These are phyloP conservation scores for Penicillium verhagenii DNA, from an alignment of 495 filamentous ascomycete species.

Conservation along the genomic window DNA sequence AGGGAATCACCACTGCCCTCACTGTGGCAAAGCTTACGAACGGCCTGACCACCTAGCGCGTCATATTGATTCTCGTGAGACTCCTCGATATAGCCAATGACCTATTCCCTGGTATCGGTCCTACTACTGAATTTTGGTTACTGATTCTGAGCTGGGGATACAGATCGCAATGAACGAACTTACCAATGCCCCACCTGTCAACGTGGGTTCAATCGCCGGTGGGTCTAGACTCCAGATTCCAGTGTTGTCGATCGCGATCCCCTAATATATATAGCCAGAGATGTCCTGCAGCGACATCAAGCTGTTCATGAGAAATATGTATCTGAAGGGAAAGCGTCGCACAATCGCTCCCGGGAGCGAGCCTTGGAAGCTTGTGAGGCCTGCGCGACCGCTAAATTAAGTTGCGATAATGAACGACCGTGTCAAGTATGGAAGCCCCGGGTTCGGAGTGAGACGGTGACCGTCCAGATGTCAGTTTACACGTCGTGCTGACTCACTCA, in stretches of 20 bases:
- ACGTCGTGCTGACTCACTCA: not conserved
- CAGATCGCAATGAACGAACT: constrained; percentile 22
- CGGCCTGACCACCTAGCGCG: constrained; percentile 30
- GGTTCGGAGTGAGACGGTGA: too few relatives aligned
- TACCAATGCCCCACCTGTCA: constrained; percentile 24
- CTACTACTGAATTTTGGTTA: too few relatives aligned
- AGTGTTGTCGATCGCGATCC: not conserved
- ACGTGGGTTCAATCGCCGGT: constrained; percentile 26
- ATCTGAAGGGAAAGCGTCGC: constrained; percentile 7
- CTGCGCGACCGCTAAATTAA: constrained; percentile 24
- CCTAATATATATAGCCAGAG: constrained; percentile 4
- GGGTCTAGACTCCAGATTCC: not conserved
- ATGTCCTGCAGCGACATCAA: constrained; percentile 27
- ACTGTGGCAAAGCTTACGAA: constrained; percentile 27
- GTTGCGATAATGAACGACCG: constrained; percentile 26
- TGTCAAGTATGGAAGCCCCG: constrained; percentile 20
- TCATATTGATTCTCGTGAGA: constrained; percentile 28
- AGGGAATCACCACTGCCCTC: constrained; percentile 24
- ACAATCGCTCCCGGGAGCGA: constrained; percentile 13
- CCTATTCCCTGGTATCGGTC: too few relatives aligned
- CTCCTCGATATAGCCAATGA: too few relatives aligned
- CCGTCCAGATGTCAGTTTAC: too few relatives aligned
- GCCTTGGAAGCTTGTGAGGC: constrained; percentile 23
- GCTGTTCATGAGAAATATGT: constrained; percentile 20
- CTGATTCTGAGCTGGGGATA: too few relatives aligned